Conservation (phyloP, 768 basidiomycete genomes). For the Pleurotus platypus region DNA sequence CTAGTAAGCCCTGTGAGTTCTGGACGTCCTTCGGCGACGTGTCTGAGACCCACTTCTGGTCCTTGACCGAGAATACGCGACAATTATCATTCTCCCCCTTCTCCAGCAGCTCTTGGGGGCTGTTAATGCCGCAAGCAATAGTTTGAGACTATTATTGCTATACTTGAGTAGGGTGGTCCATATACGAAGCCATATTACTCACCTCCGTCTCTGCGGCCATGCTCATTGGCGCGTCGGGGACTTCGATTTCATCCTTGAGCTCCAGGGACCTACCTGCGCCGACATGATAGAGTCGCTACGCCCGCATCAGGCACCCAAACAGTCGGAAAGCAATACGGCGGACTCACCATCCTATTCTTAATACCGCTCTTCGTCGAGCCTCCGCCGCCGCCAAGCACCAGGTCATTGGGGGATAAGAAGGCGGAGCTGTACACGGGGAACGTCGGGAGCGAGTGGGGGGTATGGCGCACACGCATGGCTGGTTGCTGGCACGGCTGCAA, state of each 20-base stretch:
- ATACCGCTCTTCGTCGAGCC: constrained; percentile 86
- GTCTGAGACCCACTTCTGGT: constrained; percentile 48
- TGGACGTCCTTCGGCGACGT: too few species aligned
- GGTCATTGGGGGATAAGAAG: constrained; percentile 66
- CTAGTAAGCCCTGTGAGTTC: constrained; percentile 29
- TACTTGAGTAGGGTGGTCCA: constrained; percentile 1
- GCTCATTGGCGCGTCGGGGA: constrained; percentile 98
- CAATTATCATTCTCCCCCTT: constrained; percentile 82
- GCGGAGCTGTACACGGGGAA: constrained; percentile 90
- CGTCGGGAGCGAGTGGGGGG: constrained; percentile 65
- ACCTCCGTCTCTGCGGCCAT: constrained; percentile 71
- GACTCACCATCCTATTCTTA: constrained; percentile 86
- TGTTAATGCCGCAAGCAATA: constrained; percentile 88
- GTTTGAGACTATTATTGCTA: constrained; percentile 33
- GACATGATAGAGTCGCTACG: constrained; percentile 68
- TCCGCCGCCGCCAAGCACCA: constrained; percentile 88
- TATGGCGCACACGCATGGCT: constrained; percentile 78
- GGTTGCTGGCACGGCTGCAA: background rate
- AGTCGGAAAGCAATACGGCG: background rate
- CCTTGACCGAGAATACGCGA: constrained; percentile 59
- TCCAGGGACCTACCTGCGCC: constrained; percentile 48
- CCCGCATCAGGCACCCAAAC: constrained; percentile 4
- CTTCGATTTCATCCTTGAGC: constrained; percentile 64
- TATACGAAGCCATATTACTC: constrained; percentile 13
- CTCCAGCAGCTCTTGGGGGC: constrained; percentile 55